Percentiles rank a stretch among this genome's conserved stretches.
Conservation (phyloP, 306 rosid genomes). For the Cajanus cajan region DNA sequence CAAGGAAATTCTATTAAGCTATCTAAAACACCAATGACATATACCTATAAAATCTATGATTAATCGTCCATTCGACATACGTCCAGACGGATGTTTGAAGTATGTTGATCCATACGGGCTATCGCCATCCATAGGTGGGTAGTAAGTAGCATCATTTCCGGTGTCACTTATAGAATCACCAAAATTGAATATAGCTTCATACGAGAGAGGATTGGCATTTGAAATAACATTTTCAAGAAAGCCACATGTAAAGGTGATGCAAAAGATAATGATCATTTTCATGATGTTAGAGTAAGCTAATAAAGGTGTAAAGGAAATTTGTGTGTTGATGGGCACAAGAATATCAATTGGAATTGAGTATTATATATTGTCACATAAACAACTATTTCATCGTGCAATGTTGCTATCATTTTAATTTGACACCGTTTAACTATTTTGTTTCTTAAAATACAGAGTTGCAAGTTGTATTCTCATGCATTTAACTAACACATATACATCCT, state of each 20-base stretch:
- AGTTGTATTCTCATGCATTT: no score
- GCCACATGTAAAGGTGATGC: not conserved
- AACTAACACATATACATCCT: no score
- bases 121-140: not conserved
- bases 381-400: no score
- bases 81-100: not conserved
- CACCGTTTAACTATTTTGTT: no score
- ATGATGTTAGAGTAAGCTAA: not conserved
- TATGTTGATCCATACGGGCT: not conserved
- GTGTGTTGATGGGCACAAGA: no score
- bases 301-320: no score
- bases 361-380: no score
- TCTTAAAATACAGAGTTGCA: no score
- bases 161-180: not conserved
- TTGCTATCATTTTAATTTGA: no score
- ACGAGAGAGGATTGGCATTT: not conserved
- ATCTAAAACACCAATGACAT: no score
- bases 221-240: not conserved
- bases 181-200: not conserved
- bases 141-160: not conserved
- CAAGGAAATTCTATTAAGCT: no score
- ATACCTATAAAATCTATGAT: not conserved
- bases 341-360: no score
- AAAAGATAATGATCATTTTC: not conserved
- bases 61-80: not conserved